Conservation (phyloP, 768 basidiomycete species). For the Suillus subaureus region DNA sequence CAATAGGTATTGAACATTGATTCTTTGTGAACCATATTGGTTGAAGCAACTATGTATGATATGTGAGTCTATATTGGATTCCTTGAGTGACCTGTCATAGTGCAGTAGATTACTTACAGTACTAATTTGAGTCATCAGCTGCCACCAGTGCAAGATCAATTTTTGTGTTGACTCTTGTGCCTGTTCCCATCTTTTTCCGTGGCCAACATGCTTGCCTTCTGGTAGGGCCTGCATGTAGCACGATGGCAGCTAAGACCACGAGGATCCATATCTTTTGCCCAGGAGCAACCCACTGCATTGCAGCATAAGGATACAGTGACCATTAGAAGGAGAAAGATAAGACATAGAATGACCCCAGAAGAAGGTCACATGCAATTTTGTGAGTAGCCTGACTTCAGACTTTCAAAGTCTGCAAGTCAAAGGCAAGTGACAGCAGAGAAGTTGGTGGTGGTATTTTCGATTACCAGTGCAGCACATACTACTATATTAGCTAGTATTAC, state of each 20-base stretch:
- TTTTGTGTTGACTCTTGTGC: neutral
- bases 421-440: no score
- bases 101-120: neutral
- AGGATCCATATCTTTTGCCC: neutral
- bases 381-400: no score
- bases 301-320: neutral
- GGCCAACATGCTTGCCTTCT: neutral
- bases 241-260: neutral
- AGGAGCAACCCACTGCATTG: neutral
- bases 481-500: no score
- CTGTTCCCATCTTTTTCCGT: neutral
- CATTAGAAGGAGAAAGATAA: neutral
- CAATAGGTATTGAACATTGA: neutral
- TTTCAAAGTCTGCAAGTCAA: no score
- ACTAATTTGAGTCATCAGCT: neutral
- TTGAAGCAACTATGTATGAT: no score
- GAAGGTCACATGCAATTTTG: neutral
- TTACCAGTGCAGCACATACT: no score
- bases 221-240: neutral
- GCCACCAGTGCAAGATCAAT: neutral
- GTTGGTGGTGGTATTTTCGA: no score
- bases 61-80: no score
- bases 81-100: no score
- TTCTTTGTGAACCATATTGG: neutral
- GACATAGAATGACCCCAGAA: neutral